Conservation (phyloP, 371 early-diverging fungal genomes). For the Mortierella sp. region DNA sequence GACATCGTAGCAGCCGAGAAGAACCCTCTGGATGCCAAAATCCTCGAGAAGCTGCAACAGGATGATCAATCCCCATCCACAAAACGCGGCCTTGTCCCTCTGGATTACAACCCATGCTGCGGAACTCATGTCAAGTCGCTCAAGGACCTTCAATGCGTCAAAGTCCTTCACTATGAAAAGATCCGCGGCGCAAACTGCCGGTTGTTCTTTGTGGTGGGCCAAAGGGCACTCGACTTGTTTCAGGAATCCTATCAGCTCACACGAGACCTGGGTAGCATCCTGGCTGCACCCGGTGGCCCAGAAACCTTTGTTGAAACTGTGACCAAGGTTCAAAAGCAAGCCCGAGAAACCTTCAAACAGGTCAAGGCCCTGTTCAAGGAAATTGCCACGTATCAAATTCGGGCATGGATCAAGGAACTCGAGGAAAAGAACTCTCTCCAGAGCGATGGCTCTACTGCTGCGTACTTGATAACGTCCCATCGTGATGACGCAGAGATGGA, state of each 20-base stretch:
- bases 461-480: slow-evolving; percentile 53
- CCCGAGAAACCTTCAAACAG: slow-evolving; percentile 55
- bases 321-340: slow-evolving; percentile 56
- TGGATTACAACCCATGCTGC: slow-evolving; percentile 82
- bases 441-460: slow-evolving; percentile 8
- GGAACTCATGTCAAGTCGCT: slow-evolving; percentile 78
- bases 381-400: slow-evolving; percentile 59
- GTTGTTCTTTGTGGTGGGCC: slow-evolving; percentile 74
- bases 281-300: slow-evolving; percentile 65
- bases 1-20: slow-evolving; percentile 39
- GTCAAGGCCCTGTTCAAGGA: slow-evolving; percentile 61
- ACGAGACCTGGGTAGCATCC: slow-evolving; percentile 59
- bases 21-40: slow-evolving; percentile 22
- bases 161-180: slow-evolving; percentile 73
- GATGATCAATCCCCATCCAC: not conserved
- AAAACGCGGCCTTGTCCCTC: slow-evolving; percentile 32
- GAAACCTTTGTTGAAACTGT: slow-evolving; percentile 71
- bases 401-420: slow-evolving; percentile 55
- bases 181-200: slow-evolving; percentile 76
- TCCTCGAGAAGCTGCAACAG: not conserved
- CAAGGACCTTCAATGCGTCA: slow-evolving; percentile 72
- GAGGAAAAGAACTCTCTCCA: slow-evolving; percentile 24
- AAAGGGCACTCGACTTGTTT: slow-evolving; percentile 65
- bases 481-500: slow-evolving; percentile 74
- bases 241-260: slow-evolving; percentile 60